Conservation (phyloP, 371 early-diverging fungal genomes). For the Mortierella sp. region DNA sequence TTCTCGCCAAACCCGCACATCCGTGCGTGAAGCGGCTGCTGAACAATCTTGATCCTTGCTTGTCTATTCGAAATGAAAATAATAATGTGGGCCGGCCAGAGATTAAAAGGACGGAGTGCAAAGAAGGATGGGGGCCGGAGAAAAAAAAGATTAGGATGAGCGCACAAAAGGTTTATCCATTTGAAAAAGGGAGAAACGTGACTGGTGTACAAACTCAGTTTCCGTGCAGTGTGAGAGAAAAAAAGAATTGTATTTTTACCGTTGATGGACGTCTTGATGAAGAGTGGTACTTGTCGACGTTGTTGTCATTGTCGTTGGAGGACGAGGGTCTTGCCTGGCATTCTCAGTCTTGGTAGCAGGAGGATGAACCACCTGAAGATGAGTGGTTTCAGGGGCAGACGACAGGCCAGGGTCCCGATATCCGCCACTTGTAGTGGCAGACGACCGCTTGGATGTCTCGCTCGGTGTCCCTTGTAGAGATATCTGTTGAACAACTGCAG, state of each 20-base stretch:
- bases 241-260: neutral
- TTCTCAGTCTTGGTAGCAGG: neutral
- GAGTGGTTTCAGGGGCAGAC: neutral
- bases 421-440: neutral
- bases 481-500: neutral
- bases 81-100: neutral
- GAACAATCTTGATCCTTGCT: slow-evolving; percentile 63
- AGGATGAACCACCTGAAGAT: neutral
- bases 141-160: neutral
- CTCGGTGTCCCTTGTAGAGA: neutral
- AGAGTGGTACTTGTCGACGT: neutral
- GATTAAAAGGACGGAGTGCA: neutral
- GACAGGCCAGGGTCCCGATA: neutral
- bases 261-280: neutral
- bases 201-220: neutral
- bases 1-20: slow-evolving; percentile 92
- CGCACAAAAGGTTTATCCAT: neutral
- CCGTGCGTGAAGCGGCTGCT: slow-evolving; percentile 86
- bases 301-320: neutral
- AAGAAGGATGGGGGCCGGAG: neutral
- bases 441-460: neutral
- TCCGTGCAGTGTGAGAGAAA: neutral
- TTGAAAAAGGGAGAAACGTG: neutral
- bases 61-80: slow-evolving; percentile 14
- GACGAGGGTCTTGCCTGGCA: neutral